Base-by-base conservation (phyloP, 805 yeast species). In the Kuraishia capsulata region DNA sequence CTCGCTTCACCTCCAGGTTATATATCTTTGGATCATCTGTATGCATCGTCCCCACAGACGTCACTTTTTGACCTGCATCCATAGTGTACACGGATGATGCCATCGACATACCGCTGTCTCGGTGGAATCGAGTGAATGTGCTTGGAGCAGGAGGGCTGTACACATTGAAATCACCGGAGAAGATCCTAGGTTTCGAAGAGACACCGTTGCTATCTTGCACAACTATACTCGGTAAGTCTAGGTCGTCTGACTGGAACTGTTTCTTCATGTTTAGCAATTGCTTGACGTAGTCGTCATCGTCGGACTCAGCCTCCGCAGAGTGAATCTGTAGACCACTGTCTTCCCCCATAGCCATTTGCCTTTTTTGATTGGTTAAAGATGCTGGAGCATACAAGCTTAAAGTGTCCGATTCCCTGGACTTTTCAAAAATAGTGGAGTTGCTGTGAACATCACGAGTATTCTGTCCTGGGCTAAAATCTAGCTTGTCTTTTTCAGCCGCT, bases 201-300 rank as follows among this genome's bases (percentile, higher is more conserved):
- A n/a, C n/a, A 14, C 19, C 13, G 20, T n/a, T n/a, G 8, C 4
- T 16, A 5, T 20, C 28, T 5, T 33, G 26, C 4, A 20, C 28
- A 17, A 23, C 26, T n/a, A 14, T 11, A 3, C 14, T 19, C 10
- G 23, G 23, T 10, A 20, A 5, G 3, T 8, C 28, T 10, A 20
- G 6, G 3, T 8, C 28, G 14, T 3, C 5, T 3, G 56, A 49
- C 4, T 53, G 45, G 10, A 53, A 37, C 32, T 51, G 52, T 13
- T 43, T 51, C 26, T 47, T 45, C 56, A 54, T 51, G 5, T 53
- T 49, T 8, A 53, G 36, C 20, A 54, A 36, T 33, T 54, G 59
- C 13, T 42, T 43, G 18, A 53, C 35, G 4, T 52, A 49, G 35
- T 53, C 57, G 19, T 36, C 34, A 17, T 28, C 17, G 31, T 28